Evolutionary conservation across 1,139 yeast species (phyloP).

Genomic region (Zygosaccharomyces sapae): DNA sequence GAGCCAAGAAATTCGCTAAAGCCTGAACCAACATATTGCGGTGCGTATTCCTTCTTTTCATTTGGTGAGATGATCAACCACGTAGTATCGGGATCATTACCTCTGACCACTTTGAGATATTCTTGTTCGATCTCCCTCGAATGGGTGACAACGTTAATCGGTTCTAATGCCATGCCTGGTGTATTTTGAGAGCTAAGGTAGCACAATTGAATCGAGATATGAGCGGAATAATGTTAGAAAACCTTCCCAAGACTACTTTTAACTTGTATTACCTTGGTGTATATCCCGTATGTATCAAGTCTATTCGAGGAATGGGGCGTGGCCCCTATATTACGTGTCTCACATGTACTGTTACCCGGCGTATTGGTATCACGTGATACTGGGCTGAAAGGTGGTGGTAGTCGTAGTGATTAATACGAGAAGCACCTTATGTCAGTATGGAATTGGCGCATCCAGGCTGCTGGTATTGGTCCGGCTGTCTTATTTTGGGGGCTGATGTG

Average conservation of each 20-base stretch:
- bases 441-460: no score
- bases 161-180: slow-evolving; percentile 36
- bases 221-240: no score
- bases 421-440: no score
- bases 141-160: slow-evolving; percentile 43
- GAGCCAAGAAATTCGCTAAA: slow-evolving; percentile 74
- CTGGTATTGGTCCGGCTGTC: no score
- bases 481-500: no score
- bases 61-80: slow-evolving; percentile 66
- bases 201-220: neutral
- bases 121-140: slow-evolving; percentile 58
- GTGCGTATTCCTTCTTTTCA: slow-evolving; percentile 52
- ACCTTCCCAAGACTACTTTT: no score
- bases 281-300: neutral
- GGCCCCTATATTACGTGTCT: slow-evolving; percentile 3
- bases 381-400: no score
- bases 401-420: no score
- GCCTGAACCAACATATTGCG: slow-evolving; percentile 54
- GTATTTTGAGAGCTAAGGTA: neutral
- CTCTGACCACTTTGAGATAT: slow-evolving; percentile 61
- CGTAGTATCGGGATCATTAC: slow-evolving; percentile 47
- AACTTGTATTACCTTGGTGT: neutral
- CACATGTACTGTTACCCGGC: neutral
- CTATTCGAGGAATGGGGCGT: neutral
- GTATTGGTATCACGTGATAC: neutral